Conservation (phyloP, 1,139 yeast species). For the Yamadazyma atlantica region DNA sequence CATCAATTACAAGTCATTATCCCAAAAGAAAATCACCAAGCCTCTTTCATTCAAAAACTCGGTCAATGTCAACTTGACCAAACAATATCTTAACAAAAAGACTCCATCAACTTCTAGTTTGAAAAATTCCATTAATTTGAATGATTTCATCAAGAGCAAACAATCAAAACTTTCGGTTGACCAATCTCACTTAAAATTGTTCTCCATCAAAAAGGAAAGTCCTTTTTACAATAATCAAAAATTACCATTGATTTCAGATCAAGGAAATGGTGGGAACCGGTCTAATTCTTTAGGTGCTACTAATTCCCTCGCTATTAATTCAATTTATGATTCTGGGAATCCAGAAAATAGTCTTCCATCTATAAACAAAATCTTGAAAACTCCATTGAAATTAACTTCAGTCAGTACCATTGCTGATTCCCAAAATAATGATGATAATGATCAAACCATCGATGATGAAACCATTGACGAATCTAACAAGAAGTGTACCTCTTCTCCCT, state of each 20-base stretch:
- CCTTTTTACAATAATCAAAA: conserved; percentile 22
- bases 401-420: conserved; percentile 20
- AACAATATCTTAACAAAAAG: conserved; percentile 3
- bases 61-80: conserved; percentile 14
- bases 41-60: conserved; percentile 10
- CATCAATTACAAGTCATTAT: background rate
- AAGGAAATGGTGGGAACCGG: no score
- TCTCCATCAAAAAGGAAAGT: conserved; percentile 33
- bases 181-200: conserved; percentile 24
- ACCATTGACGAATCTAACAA: conserved; percentile 14
- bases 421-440: conserved; percentile 21
- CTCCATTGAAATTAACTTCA: conserved; percentile 40
- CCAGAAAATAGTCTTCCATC: conserved; percentile 29
- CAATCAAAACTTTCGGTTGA: conserved; percentile 8
- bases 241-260: conserved; percentile 13
- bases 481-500: conserved; percentile 32
- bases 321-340: conserved; percentile 1
- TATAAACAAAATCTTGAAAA: conserved; percentile 45
- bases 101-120: conserved; percentile 13
- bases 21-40: background rate
- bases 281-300: background rate
- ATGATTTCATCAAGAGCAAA: conserved; percentile 9
- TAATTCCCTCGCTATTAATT: conserved; percentile 2
- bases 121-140: conserved; percentile 17
- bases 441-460: conserved; percentile 39